Conservation (phyloP, 345 rosid species). For the Diplotaxis tenuifolia region DNA sequence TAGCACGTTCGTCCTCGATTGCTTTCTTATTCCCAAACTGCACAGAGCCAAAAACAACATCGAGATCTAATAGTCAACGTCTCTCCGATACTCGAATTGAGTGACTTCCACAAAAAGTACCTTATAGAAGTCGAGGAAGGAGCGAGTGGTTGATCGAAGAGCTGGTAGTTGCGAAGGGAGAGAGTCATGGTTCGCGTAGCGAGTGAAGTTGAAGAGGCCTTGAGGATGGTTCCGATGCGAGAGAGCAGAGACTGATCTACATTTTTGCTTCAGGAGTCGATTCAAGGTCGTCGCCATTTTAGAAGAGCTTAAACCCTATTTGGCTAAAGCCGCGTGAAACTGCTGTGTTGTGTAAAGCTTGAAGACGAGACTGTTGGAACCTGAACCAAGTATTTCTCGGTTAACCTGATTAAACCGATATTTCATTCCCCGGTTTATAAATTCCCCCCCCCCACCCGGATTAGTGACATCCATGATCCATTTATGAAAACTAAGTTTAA, state of each 20-base stretch:
- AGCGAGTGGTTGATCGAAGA: conserved; percentile 55
- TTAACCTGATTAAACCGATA: background rate
- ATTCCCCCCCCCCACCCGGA: background rate
- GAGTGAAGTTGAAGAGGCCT: conserved; percentile 7
- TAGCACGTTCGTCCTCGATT: conserved; percentile 75
- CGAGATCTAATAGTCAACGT: background rate
- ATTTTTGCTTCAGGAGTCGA: conserved; percentile 25
- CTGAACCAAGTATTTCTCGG: background rate
- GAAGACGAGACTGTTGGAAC: background rate
- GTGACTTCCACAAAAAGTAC: conserved; percentile 19
- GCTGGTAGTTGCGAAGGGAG: conserved; percentile 45
- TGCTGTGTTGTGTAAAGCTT: background rate
- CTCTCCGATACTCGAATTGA: background rate
- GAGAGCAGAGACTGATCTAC: conserved; percentile 36
- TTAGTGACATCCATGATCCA: background rate
- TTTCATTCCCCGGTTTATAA: background rate
- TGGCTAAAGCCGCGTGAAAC: background rate
- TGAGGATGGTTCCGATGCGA: conserved; percentile 17
- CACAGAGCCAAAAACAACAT: conserved; percentile 19
- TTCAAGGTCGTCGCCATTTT: conserved; percentile 52
- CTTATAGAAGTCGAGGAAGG: conserved; percentile 68
- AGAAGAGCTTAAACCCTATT: conserved; percentile 36
- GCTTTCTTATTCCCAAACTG: conserved; percentile 76
- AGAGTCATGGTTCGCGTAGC: conserved; percentile 18
- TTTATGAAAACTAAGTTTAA: too few relatives aligned